A percentile compares a stretch with the other conserved stretches of the same genome.
phyloP scores from a whole-genome alignment of 108 stramenopile species.

The Epithemia pelagica region DNA sequence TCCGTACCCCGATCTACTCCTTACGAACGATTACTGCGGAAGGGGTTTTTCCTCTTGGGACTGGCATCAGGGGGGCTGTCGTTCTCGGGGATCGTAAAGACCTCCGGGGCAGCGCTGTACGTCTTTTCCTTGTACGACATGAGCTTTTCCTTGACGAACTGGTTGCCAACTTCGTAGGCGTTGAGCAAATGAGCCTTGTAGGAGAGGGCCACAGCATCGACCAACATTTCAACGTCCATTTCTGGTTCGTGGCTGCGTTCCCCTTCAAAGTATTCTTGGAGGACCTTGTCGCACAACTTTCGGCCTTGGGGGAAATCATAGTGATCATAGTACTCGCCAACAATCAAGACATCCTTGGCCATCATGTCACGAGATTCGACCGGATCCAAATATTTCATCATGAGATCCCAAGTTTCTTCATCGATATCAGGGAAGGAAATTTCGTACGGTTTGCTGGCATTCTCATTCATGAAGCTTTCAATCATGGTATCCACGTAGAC shows the following conservation, averaged over 20 bases:
- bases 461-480: background rate
- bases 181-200: background rate
- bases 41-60: no score
- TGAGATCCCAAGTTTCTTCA: constrained; percentile 1
- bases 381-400: constrained; percentile 8
- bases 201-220: background rate
- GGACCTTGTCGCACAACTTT: background rate
- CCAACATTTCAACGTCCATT: constrained; percentile 4
- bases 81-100: no score
- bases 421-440: constrained; percentile 13
- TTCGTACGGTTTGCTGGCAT: background rate
- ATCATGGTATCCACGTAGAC: constrained; percentile 13
- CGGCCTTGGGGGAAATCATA: constrained; percentile 2
- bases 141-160: background rate
- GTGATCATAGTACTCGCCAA: background rate
- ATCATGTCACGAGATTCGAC: constrained; percentile 1
- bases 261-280: background rate
- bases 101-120: no score
- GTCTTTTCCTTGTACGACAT: background rate
- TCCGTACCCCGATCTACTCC: no score
- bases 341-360: background rate
- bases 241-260: background rate
- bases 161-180: background rate
- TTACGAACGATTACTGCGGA: no score
- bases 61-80: no score